Percentiles rank a stretch among this genome's conserved stretches.
Evolutionary conservation across 441 rosid genomes (phyloP).

Genomic region (Erodium moschatum): DNA sequence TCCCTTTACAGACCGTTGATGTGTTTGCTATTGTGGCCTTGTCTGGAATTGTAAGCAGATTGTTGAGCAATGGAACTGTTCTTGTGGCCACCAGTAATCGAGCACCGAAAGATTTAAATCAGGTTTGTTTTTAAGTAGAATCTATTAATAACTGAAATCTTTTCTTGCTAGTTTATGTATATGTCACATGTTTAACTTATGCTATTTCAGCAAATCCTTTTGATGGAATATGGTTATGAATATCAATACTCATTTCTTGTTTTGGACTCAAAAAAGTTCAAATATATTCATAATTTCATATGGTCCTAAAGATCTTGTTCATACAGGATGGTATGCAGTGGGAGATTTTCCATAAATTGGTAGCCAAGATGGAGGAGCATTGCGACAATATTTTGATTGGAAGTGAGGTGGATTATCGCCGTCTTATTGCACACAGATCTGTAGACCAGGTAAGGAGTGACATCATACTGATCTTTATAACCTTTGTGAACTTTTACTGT

Average conservation of each 20-base stretch:
- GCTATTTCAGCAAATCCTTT: slow-evolving; percentile 4
- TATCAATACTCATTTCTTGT: slow-evolving; percentile 1
- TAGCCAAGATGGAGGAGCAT: slow-evolving; percentile 55
- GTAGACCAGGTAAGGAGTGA: slow-evolving; percentile 35
- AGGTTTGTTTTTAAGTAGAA: slow-evolving; percentile 32
- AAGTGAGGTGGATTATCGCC: slow-evolving; percentile 80
- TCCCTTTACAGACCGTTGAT: slow-evolving; percentile 74
- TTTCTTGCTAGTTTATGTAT: neutral
- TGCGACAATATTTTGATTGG: slow-evolving; percentile 68
- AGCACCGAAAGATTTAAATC: slow-evolving; percentile 80
- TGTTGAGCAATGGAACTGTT: slow-evolving; percentile 73
- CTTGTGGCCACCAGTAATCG: slow-evolving; percentile 92
- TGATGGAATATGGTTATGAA: slow-evolving; percentile 5
- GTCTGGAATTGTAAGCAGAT: slow-evolving; percentile 94
- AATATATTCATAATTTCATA: neutral
- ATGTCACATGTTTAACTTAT: neutral
- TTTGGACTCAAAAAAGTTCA: neutral
- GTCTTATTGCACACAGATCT: slow-evolving; percentile 51
- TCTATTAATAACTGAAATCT: neutral
- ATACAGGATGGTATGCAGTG: slow-evolving; percentile 89
- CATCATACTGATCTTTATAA: neutral
- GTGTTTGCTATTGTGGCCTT: slow-evolving; percentile 94
- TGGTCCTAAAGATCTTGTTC: slow-evolving; percentile 14
- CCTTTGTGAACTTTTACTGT: neutral
- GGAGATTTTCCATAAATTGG: slow-evolving; percentile 64